Conservation (phyloP, 805 yeast genomes). For the Candida koratica region DNA sequence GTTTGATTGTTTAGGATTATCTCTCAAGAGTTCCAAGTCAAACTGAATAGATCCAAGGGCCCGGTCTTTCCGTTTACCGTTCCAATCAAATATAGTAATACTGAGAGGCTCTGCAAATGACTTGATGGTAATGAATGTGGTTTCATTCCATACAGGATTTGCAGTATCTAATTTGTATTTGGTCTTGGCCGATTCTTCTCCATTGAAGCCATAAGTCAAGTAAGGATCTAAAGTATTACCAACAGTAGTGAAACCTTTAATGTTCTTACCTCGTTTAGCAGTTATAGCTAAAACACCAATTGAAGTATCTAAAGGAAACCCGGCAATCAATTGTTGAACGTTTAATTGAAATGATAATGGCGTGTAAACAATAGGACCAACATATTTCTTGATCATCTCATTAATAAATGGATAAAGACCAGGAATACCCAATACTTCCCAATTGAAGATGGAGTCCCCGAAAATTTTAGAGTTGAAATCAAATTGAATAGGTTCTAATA, state of each 20-base stretch:
- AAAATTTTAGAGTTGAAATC: constrained; percentile 72
- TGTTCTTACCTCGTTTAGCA: constrained; percentile 60
- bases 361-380: constrained; percentile 81
- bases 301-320: constrained; percentile 73
- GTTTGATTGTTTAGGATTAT: constrained; percentile 47
- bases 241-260: constrained; percentile 64
- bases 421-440: constrained; percentile 85
- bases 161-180: constrained; percentile 62
- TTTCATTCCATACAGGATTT: constrained; percentile 83
- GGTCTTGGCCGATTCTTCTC: constrained; percentile 61
- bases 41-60: constrained; percentile 71
- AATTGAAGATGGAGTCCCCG: constrained; percentile 82
- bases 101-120: constrained; percentile 80
- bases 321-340: constrained; percentile 84
- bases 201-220: constrained; percentile 62
- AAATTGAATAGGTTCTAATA: constrained; percentile 82
- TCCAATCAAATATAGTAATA: constrained; percentile 69
- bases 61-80: constrained; percentile 76
- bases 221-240: constrained; percentile 91
- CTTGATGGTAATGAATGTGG: constrained; percentile 61
- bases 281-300: constrained; percentile 79
- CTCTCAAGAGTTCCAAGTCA: constrained; percentile 64
- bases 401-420: constrained; percentile 80
- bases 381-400: constrained; percentile 79
- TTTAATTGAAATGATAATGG: constrained; percentile 94